Evolutionary conservation across 2,329 filamentous ascomycete genomes (phyloP), one percentile per base, ranked within the genome.

Genomic region (Acephala macrosclerotiorum): DNA sequence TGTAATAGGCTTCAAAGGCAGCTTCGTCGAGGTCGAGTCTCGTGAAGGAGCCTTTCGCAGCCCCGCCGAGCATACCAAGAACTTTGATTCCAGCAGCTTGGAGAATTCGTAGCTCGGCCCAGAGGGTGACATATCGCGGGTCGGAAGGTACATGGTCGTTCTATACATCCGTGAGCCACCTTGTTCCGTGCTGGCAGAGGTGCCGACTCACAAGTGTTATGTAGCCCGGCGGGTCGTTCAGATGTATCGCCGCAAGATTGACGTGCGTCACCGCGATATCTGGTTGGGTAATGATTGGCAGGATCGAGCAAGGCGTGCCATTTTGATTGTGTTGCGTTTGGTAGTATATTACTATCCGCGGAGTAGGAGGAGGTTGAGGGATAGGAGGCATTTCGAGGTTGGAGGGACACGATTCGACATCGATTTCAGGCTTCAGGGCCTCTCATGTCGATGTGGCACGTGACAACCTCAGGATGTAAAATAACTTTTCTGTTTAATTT

Each of bases 31-130:
- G 84, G 64, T 80, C 78, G 20, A 89, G 80, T 63, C 86, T 83
- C 58, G 83, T 80, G 75, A 87, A 97, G 14, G 88, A 91, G 12
- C 94, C 94, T 66, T 85, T 84, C 0, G 93, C 93, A 2, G 94
- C 93, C 18, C 94, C 94, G 45, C 94, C 94, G 1, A 97, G 83
- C 92, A 97, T 96, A 62, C 88, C 92, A 76, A 97, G 84, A 14
- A 97, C 88, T 73, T 91, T 93, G 68, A 97, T 84, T 49, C 93
- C 93, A 7, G 85, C 84, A 1, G 85, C 85, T 76, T 96, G 91
- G 6, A 97, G 80, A 68, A 89, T 81, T 8, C 85, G 84, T 9
- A 93, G 86, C 77, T 97, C 94, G 25, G 85, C 85, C 93, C 94
- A 97, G 40, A 97, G 83, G 1, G 87, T 87, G 36, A 86, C 81